A percentile compares a stretch with the other conserved stretches of the same genome.
Conservation (phyloP, 805 yeast genomes). For the Blastobotrys terrestris region DNA sequence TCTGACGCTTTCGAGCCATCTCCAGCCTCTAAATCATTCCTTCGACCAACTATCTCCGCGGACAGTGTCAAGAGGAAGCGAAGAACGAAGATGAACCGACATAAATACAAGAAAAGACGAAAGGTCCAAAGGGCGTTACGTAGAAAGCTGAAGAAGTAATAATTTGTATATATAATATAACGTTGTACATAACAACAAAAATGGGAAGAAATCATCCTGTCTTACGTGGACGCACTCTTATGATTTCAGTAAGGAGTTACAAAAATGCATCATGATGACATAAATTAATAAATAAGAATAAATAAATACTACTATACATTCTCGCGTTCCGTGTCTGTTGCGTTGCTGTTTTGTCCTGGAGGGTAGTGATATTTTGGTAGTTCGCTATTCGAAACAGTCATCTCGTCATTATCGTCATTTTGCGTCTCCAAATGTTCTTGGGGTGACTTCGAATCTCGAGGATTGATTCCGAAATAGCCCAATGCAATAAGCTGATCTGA, state of each 20-base stretch:
- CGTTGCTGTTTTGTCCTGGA: not conserved
- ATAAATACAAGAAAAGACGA: slow-evolving; percentile 95
- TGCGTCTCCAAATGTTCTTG: not conserved
- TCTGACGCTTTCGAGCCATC: not conserved
- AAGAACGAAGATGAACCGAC: slow-evolving; percentile 94
- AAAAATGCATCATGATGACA: no score
- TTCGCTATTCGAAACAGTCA: not conserved
- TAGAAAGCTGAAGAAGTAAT: slow-evolving; percentile 28
- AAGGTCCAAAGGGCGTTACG: slow-evolving; percentile 64
- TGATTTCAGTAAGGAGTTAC: no score
- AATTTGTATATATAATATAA: not conserved
- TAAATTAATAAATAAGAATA: not conserved
- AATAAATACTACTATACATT: not conserved
- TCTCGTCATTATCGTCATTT: not conserved
- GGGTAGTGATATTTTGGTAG: not conserved
- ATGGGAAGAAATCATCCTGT: no score
- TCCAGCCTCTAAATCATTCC: slow-evolving; percentile 6
- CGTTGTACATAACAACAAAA: not conserved
- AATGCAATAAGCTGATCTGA: slow-evolving; percentile 6
- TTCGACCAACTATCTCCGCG: slow-evolving; percentile 11
- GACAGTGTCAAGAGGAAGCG: slow-evolving; percentile 47
- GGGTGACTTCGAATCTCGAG: not conserved
- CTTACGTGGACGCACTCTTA: no score
- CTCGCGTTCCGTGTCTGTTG: not conserved
- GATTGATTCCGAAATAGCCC: slow-evolving; percentile 1